Percentiles rank a stretch among this genome's conserved stretches.
Evolutionary conservation across 2,329 filamentous ascomycete species (phyloP).

Genomic region (Apiospora arundinis): DNA sequence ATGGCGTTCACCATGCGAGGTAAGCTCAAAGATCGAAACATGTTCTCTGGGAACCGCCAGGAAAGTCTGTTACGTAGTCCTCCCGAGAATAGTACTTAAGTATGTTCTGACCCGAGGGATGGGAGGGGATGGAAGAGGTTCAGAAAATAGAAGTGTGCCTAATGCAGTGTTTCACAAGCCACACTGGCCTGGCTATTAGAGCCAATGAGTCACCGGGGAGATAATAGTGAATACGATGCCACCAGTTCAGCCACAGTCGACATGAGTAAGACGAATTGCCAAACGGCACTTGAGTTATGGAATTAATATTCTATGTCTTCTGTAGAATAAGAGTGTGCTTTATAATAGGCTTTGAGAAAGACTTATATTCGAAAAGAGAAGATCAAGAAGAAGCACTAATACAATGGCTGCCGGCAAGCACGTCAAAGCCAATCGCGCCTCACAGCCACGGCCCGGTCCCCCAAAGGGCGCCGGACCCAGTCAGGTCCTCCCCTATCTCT

Average conservation of each 20-base stretch:
- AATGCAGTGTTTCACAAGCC: not conserved
- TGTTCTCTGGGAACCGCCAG: too few species aligned
- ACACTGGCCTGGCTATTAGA: not conserved
- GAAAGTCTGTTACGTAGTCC: too few species aligned
- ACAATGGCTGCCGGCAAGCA: not conserved
- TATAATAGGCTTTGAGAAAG: too few species aligned
- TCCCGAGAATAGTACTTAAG: too few species aligned
- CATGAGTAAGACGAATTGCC: not conserved
- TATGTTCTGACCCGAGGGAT: too few species aligned
- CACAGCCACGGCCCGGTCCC: not conserved
- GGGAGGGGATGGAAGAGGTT: too few species aligned
- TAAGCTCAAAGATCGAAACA: too few species aligned
- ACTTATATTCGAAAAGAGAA: not conserved
- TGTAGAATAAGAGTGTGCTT: not conserved
- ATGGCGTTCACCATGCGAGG: too few species aligned
- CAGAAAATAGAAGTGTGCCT: too few species aligned
- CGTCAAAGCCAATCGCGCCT: not conserved
- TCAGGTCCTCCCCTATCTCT: slow-evolving; percentile 18
- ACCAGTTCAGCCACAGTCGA: not conserved
- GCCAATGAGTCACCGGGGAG: not conserved
- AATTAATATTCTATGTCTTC: not conserved
- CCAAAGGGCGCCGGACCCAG: not conserved
- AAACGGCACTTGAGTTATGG: not conserved
- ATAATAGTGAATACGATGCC: not conserved
- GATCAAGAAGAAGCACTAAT: not conserved